These are phyloP conservation scores for Naganishia liquefaciens DNA, from an alignment of 1,284 basidiomycete species.

Conservation along the genomic window DNA sequence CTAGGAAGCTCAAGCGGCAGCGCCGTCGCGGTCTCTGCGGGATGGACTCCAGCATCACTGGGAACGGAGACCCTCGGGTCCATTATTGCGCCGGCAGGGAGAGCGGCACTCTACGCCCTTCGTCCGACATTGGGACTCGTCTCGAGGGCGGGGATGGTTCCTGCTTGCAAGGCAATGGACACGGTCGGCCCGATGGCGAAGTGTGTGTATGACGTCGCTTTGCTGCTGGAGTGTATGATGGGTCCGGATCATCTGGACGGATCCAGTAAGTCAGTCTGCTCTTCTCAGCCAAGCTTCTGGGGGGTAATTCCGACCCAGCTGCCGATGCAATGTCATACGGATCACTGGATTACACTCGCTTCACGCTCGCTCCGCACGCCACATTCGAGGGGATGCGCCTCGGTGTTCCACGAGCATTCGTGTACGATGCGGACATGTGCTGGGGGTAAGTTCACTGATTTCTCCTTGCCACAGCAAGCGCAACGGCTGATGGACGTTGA, in stretches of 20 bases:
- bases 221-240: constrained; percentile 11
- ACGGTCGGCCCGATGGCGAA: constrained; percentile 21
- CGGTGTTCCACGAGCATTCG: neutral
- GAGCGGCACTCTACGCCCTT: constrained; percentile 24
- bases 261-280: constrained; percentile 1
- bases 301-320: neutral
- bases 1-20: constrained; percentile 31
- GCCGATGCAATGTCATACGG: neutral
- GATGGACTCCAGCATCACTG: constrained; percentile 36
- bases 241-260: neutral
- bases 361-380: neutral
- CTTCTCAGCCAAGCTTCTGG: neutral
- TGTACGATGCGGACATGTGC: neutral
- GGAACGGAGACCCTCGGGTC: constrained; percentile 39
- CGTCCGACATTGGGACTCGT: constrained; percentile 13
- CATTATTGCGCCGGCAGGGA: constrained; percentile 34
- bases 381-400: constrained; percentile 16
- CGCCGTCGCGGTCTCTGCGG: constrained; percentile 39
- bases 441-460: neutral
- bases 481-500: neutral
- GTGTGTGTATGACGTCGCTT: constrained; percentile 10
- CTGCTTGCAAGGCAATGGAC: neutral
- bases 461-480: neutral
- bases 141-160: constrained; percentile 3
- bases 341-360: neutral